These are phyloP conservation scores for Leccinum pellstonianum DNA, from an alignment of 768 basidiomycete species.

Conservation along the genomic window DNA sequence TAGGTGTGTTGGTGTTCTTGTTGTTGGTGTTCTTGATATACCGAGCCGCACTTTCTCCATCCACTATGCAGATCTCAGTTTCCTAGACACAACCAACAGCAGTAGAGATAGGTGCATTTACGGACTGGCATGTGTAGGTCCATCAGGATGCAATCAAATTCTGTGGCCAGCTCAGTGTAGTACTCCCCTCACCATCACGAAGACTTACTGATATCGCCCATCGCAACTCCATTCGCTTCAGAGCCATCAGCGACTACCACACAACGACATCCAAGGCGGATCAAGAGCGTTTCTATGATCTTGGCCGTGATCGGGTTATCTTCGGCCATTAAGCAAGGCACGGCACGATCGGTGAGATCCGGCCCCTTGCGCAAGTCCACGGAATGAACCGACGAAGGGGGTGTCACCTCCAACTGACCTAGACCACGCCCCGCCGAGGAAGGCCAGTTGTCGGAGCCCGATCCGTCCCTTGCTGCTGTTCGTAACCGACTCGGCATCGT, in stretches of 20 bases:
- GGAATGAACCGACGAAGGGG: slow-evolving; percentile 80
- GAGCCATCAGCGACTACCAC: slow-evolving; percentile 97
- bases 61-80: slow-evolving; percentile 48
- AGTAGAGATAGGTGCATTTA: background rate
- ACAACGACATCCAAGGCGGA: slow-evolving; percentile 91
- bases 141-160: too few relatives aligned
- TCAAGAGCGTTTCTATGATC: slow-evolving; percentile 92
- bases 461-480: slow-evolving; percentile 74
- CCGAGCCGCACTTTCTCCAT: slow-evolving; percentile 93
- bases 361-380: slow-evolving; percentile 75
- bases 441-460: slow-evolving; percentile 73
- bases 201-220: slow-evolving; percentile 92
- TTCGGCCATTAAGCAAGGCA: slow-evolving; percentile 92
- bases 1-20: slow-evolving; percentile 91
- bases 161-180: background rate
- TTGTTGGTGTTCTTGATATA: slow-evolving; percentile 97
- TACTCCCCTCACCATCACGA: background rate
- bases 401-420: slow-evolving; percentile 60
- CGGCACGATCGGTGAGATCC: slow-evolving; percentile 81
- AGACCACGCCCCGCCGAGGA: slow-evolving; percentile 52
- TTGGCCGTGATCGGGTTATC: slow-evolving; percentile 98
- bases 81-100: slow-evolving; percentile 9
- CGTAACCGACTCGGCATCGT: slow-evolving; percentile 87
- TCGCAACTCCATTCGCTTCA: slow-evolving; percentile 94
- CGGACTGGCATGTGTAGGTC: too few relatives aligned